Conservation (phyloP, 192 early-diverging fungal genomes). For the Entomortierella chlamydospora region DNA sequence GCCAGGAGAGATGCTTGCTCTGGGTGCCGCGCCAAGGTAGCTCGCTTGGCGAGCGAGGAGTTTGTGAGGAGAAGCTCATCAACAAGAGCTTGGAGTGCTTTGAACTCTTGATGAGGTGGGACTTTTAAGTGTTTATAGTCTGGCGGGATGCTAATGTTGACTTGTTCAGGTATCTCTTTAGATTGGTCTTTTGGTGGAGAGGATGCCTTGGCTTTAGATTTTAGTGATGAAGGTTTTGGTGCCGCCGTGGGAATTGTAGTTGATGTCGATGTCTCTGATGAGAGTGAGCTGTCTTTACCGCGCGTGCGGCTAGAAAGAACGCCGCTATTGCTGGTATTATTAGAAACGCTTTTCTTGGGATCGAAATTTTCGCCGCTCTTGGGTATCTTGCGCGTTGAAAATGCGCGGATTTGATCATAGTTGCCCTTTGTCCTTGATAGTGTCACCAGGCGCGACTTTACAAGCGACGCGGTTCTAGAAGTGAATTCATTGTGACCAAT, state of each 20-base stretch:
- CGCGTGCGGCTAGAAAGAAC: neutral
- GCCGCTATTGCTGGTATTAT: neutral
- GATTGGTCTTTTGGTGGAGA: neutral
- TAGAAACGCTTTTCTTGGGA: too few species aligned
- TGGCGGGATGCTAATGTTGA: neutral
- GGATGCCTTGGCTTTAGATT: too few species aligned
- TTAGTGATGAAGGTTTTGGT: neutral
- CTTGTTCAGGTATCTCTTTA: neutral
- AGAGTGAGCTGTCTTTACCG: neutral
- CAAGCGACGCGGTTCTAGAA: too few species aligned
- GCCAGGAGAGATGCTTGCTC: conserved; percentile 30
- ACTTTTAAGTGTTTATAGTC: conserved; percentile 19
- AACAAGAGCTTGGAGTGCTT: conserved; percentile 20
- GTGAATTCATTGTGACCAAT: too few species aligned
- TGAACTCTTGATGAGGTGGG: conserved; percentile 19
- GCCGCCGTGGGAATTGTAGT: neutral
- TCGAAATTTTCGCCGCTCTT: neutral
- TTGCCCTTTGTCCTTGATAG: too few species aligned
- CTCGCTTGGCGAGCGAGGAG: conserved; percentile 10
- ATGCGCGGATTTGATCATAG: neutral
- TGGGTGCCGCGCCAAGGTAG: conserved; percentile 11
- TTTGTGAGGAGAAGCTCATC: conserved; percentile 28
- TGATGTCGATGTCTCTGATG: neutral
- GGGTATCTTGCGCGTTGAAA: neutral
- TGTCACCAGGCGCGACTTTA: too few species aligned